Conservation (phyloP, 2,329 filamentous ascomycete genomes). For the Claviceps arundinis region DNA sequence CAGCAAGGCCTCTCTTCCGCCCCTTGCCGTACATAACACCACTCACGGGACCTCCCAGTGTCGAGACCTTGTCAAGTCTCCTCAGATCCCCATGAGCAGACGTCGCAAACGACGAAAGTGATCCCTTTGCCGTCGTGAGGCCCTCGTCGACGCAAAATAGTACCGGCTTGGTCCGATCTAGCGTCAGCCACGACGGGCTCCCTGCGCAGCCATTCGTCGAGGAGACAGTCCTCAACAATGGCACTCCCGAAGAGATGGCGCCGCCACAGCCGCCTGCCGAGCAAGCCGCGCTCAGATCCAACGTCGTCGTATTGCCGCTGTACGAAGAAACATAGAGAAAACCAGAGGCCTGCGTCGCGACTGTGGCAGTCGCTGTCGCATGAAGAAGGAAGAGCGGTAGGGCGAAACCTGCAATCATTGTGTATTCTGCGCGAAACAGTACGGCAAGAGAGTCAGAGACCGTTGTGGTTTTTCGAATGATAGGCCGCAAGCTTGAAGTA, state of each 20-base stretch:
- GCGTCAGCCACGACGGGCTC: constrained; percentile 47
- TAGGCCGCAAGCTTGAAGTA: too few species aligned
- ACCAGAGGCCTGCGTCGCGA: constrained; percentile 18
- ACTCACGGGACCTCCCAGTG: constrained; percentile 29
- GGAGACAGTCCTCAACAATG: constrained; percentile 27
- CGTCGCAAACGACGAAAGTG: constrained; percentile 29
- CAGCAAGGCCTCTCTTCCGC: constrained; percentile 22
- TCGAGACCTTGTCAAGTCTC: constrained; percentile 21
- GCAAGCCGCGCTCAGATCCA: constrained; percentile 21
- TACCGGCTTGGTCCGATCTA: constrained; percentile 33
- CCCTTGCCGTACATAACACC: constrained; percentile 28
- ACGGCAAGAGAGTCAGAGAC: too few species aligned
- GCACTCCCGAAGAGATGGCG: not conserved
- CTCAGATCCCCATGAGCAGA: constrained; percentile 25
- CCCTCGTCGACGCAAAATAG: constrained; percentile 52
- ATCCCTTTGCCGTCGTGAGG: constrained; percentile 30
- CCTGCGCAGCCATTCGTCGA: constrained; percentile 34
- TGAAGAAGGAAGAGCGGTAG: constrained; percentile 4
- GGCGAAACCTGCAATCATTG: constrained; percentile 5
- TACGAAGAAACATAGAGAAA: constrained; percentile 37
- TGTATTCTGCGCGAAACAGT: not conserved
- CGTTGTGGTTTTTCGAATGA: too few species aligned
- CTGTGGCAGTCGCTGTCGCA: not conserved
- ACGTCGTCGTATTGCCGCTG: constrained; percentile 33
- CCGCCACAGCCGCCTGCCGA: not conserved